Conservation (phyloP, 805 yeast species). For the Limtongia smithiae region DNA sequence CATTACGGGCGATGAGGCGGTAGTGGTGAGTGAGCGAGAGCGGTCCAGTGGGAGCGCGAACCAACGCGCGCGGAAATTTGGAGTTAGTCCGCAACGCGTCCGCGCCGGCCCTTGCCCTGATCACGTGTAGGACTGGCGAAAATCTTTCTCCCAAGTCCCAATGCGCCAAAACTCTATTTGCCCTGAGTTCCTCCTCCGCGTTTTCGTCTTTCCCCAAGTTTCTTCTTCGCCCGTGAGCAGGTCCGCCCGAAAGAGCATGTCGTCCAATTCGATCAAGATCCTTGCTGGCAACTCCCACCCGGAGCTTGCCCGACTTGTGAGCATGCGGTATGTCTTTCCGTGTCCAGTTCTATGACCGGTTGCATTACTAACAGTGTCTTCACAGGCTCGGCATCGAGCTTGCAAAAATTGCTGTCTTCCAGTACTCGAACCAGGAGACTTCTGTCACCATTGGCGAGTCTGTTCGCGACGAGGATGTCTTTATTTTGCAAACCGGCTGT, state of each 20-base stretch:
- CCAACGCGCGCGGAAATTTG: too few relatives aligned
- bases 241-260: constrained; percentile 33
- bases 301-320: constrained; percentile 68
- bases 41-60: too few relatives aligned
- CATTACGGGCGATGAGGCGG: neutral
- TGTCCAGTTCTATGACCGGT: neutral
- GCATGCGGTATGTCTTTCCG: constrained; percentile 43
- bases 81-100: too few relatives aligned
- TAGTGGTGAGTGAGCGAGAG: neutral
- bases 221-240: too few relatives aligned
- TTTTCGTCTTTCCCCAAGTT: too few relatives aligned
- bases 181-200: too few relatives aligned
- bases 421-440: constrained; percentile 83
- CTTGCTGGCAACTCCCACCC: constrained; percentile 65
- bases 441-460: constrained; percentile 85
- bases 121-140: too few relatives aligned
- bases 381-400: constrained; percentile 57
- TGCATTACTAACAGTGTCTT: neutral
- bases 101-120: too few relatives aligned
- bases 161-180: too few relatives aligned
- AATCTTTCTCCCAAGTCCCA: too few relatives aligned
- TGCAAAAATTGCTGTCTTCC: constrained; percentile 75
- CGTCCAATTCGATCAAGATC: constrained; percentile 53
- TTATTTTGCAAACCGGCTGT: constrained; percentile 64
- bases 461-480: constrained; percentile 76